Percentiles rank a stretch among this genome's conserved stretches.
Evolutionary conservation across 306 rosid genomes (phyloP).

Genomic region (Pterocarpus macrocarpus): DNA sequence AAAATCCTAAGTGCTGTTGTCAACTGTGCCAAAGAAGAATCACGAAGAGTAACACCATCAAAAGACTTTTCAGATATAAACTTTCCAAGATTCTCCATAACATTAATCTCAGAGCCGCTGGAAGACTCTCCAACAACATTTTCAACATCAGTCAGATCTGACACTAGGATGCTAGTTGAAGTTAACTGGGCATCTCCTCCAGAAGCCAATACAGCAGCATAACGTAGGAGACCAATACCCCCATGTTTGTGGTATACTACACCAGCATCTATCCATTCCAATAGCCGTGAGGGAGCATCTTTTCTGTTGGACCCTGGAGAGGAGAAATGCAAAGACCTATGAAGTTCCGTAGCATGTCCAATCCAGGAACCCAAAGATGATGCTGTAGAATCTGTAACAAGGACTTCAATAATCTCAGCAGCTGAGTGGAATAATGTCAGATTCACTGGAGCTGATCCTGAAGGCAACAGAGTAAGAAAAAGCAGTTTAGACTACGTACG

Average conservation of each 20-base stretch:
- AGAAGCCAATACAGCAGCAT: conserved; percentile 93
- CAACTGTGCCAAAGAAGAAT: conserved; percentile 91
- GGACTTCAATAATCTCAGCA: conserved; percentile 98
- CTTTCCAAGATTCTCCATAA: conserved; percentile 94
- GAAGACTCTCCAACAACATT: conserved; percentile 83
- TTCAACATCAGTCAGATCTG: conserved; percentile 91
- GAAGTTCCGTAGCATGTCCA: conserved; percentile 89
- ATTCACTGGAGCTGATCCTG: conserved; percentile 88
- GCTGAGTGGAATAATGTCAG: conserved; percentile 93
- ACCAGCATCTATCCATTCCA: conserved; percentile 99
- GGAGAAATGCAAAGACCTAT: conserved; percentile 87
- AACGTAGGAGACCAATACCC: conserved; percentile 84
- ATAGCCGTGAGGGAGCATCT: conserved; percentile 94
- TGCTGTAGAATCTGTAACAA: conserved; percentile 92
- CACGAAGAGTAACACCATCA: conserved; percentile 92
- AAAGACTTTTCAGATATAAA: conserved; percentile 87
- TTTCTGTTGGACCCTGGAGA: conserved; percentile 94
- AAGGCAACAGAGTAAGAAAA: conserved; percentile 45
- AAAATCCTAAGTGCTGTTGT: conserved; percentile 94
- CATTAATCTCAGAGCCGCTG: conserved; percentile 84
- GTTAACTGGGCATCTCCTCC: conserved; percentile 96
- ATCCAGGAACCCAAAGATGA: conserved; percentile 90
- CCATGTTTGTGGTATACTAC: conserved; percentile 94
- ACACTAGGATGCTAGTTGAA: conserved; percentile 72
- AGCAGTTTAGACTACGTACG: conserved; percentile 39